phyloP scores from a whole-genome alignment of 768 basidiomycete genomes.

The Mycena belliarum region DNA sequence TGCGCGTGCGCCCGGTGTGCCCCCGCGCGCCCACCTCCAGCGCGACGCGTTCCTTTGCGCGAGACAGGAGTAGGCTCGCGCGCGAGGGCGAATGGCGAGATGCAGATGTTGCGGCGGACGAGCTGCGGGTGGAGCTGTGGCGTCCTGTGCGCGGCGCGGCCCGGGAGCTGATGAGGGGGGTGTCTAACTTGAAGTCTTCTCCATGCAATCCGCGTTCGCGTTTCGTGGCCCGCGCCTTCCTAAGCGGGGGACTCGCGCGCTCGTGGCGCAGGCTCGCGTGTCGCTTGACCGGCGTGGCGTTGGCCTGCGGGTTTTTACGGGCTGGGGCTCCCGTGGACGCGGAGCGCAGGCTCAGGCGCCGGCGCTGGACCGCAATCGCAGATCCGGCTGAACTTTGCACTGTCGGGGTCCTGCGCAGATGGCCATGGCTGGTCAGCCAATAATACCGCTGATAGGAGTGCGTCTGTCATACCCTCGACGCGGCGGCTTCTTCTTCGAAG shows the following conservation, averaged over 20 bases:
- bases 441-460: conserved; percentile 12
- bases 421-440: conserved; percentile 1
- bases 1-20: conserved; percentile 32
- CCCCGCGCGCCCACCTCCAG: conserved; percentile 31
- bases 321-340: neutral
- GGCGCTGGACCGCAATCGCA: conserved; percentile 1
- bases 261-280: neutral
- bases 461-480: conserved; percentile 5
- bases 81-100: neutral
- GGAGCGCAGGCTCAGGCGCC: conserved; percentile 3
- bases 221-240: conserved; percentile 17
- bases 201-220: neutral
- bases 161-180: no score
- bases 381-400: conserved; percentile 13
- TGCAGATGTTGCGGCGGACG: neutral
- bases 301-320: neutral
- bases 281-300: conserved; percentile 2
- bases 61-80: conserved; percentile 26
- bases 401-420: conserved; percentile 6
- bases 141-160: neutral
- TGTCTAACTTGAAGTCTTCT: no score
- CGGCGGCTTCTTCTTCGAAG: neutral
- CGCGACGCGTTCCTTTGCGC: conserved; percentile 30
- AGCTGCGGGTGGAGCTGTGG: conserved; percentile 5
- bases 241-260: conserved; percentile 14